phyloP scores from a whole-genome alignment of 2,329 filamentous ascomycete species.

The Fusarium nodosum region DNA sequence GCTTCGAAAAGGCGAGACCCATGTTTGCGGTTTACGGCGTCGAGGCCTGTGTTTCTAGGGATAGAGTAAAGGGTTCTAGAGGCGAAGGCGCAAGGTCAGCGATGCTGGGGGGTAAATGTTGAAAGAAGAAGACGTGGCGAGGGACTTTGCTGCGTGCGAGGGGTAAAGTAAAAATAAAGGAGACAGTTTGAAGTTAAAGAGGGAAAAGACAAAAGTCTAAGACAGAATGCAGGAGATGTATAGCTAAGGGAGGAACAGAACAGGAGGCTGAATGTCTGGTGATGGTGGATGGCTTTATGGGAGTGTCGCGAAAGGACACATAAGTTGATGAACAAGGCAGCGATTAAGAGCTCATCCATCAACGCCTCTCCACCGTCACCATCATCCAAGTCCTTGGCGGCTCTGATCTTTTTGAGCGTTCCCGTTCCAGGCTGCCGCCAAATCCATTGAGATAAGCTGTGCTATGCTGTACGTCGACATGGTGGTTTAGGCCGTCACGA shows the following conservation, averaged over 20 bases:
- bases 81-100: conserved; percentile 42
- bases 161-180: conserved; percentile 23
- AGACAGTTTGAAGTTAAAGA: conserved; percentile 22
- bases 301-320: conserved; percentile 50
- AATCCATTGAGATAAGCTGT: conserved; percentile 36
- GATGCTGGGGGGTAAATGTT: conserved; percentile 25
- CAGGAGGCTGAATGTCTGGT: conserved; percentile 45
- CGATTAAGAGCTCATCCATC: conserved; percentile 36
- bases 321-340: conserved; percentile 48
- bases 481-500: conserved; percentile 41
- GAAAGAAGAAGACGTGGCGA: conserved; percentile 36
- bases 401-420: conserved; percentile 7
- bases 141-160: conserved; percentile 31
- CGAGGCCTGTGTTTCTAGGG: conserved; percentile 50
- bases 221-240: conserved; percentile 32
- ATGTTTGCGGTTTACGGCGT: conserved; percentile 75
- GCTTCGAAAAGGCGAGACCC: conserved; percentile 97
- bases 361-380: conserved; percentile 23
- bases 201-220: conserved; percentile 36
- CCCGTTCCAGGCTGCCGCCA: conserved; percentile 37
- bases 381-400: conserved; percentile 19
- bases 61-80: conserved; percentile 47
- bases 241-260: conserved; percentile 37
- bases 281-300: conserved; percentile 46
- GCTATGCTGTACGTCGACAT: conserved; percentile 27